Base-by-base conservation (phyloP, 108 stramenopile genomes). In the Skeletonema menzelii region DNA sequence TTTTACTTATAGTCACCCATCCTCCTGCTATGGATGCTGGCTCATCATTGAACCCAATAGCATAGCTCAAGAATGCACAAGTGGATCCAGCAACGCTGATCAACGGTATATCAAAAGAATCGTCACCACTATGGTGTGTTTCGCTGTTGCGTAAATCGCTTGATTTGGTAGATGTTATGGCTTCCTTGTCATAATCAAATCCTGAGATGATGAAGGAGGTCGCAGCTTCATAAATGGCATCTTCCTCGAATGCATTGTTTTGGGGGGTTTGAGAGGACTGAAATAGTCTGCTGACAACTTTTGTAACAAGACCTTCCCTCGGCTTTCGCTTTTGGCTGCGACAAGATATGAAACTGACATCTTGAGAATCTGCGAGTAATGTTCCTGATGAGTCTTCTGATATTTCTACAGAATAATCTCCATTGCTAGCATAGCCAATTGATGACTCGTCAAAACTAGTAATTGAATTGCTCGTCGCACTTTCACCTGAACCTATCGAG, bases 151-250 rank as follows among this genome's bases (percentile, higher is more conserved):
- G 8, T 37, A 58, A 12, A 22, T 2, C 12, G 5, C 7, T 15
- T 60, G 24, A 12, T 31, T 30, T 30, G 27, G 27, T 59, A 8
- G 27, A 19, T 19, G 59, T 27, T 19, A 26, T 27, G n/a, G 28
- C 27, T n/a, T 22, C n/a, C 22, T 72, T 28, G 12, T 56, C 19
- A 14, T 73, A 65, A 32, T 67, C 68, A 44, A 78, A 85, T 55
- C 67, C 77, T 59, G 84, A 77, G 4, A 70, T 40, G 7, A 85
- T 82, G 63, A 85, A 85, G 15, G 55, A 59, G 40, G 81, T 70
- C 12, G 84, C 84, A 37, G 84, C 80, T 42, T 82, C 68, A 20
- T 74, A 31, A 22, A 82, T 82, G 12, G 67, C 84, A 37, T 79
- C 69, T 65, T 82, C 84, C 58, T 82, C 73, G 4, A 31, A 42